Base-by-base conservation (phyloP, 2,329 filamentous ascomycete species). In the Xylariaceae sp. region DNA sequence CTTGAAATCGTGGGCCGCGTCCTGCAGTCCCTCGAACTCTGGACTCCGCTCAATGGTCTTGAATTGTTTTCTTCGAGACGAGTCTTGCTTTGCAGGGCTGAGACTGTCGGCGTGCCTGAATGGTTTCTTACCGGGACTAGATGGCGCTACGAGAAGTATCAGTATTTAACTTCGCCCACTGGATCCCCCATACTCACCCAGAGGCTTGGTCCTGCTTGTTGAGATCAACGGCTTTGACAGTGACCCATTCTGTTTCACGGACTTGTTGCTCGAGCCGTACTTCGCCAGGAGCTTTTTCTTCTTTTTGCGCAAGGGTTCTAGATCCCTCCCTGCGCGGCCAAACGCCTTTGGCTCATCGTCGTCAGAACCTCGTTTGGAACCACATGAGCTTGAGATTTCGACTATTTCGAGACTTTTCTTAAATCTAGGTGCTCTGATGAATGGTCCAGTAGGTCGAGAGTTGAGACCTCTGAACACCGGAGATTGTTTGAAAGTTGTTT, bases 401-500 rank as follows among this genome's bases (percentile, higher is more conserved):
- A 64, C 61, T 50, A 23, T 52, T 54, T 54, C 35, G 53, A 39
- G 53, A 4, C n/a, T 52, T 23, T 37, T 59, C 10, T 35, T 17
- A 53, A 17, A 53, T 53, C 1, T 39, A 5, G 42, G 37, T 30
- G 42, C 9, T 23, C 55, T 53, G 4, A 30, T 52, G 15, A 52
- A 47, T 10, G 49, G 37, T 42, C 15, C 49, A 11, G 13, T 30
- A 49, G 18, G 10, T 18, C 18, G 49, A 18, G 51, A 13, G 15
- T 35, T 51, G 35, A 11, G 34, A 39, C 55, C 6, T 17, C 53
- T 58, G 9, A 55, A 47, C 37, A 35, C 60, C 2, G 51, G 55
- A 30, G 56, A 44, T 5, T 49, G 49, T 34, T 23, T 56, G 54
- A 78, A 78, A 10, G 37, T 59, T n/a, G 73, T 75, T 7, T 62